These are phyloP conservation scores for Nakataea oryzae DNA, from an alignment of 2,329 filamentous ascomycete genomes.

Conservation along the genomic window DNA sequence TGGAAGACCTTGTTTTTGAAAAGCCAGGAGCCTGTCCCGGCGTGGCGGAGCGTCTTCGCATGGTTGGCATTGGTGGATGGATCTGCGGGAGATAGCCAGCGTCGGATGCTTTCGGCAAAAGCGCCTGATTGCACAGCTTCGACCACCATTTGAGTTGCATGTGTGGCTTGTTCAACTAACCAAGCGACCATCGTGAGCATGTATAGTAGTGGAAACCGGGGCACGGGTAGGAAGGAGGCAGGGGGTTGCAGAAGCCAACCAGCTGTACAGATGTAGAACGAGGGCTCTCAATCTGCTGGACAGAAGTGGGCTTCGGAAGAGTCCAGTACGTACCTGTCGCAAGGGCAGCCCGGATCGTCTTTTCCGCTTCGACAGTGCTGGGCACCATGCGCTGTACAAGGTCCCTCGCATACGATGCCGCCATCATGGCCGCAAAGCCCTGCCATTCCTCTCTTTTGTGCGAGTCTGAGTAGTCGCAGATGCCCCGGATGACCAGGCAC, in stretches of 20 bases:
- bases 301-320: too few species aligned
- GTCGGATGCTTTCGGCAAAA: too few species aligned
- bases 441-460: slow-evolving; percentile 17
- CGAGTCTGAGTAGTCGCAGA: slow-evolving; percentile 20
- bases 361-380: neutral
- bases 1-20: neutral
- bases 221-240: too few species aligned
- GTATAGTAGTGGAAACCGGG: too few species aligned
- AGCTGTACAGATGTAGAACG: too few species aligned
- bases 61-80: neutral
- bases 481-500: slow-evolving; percentile 19
- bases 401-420: slow-evolving; percentile 14
- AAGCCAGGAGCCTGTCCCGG: neutral
- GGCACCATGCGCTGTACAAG: neutral
- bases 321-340: neutral
- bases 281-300: too few species aligned
- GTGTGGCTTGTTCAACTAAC: neutral
- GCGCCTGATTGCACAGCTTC: too few species aligned
- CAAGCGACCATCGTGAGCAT: too few species aligned
- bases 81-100: neutral
- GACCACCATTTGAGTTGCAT: neutral
- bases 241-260: too few species aligned
- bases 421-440: slow-evolving; percentile 13
- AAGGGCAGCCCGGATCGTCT: neutral
- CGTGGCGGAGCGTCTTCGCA: neutral